Evolutionary conservation across 2,329 filamentous ascomycete species (phyloP), one percentile per base, ranked within the genome.

Genomic region (Fusarium sublunatum): DNA sequence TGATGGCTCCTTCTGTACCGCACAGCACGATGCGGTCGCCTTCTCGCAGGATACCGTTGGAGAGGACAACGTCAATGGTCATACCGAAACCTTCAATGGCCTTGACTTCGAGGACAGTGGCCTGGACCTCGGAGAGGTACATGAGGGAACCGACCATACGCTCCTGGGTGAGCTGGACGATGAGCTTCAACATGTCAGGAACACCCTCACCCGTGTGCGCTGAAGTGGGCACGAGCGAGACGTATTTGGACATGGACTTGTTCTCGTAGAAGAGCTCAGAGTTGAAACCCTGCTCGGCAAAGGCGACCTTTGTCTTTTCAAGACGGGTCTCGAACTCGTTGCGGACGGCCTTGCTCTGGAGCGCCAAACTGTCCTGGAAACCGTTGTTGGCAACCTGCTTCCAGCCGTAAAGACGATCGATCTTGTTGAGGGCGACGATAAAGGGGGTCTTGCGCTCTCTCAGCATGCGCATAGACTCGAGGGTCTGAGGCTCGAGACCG

Each of bases 181-280:
- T 91, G 59, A 99, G 88, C 86, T 97, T 99, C 72, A 99, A 83
- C 93, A 99, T 94, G 77, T 99, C 95, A 24, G 95, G 95, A 68
- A 99, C 94, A 88, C 95, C 95, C 81, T 99, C 95, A 71, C 95
- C 96, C n/a, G 95, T 98, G 78, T 97, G 92, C 13, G 96, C 96
- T 4, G 95, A 98, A 5, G 96, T 99, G 36, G 95, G 95, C 48
- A 97, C 92, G 58, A 99, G 85, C n/a, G 95, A 99, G 56, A 99
- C 95, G 72, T 89, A 91, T 75, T 89, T 91, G 61, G 93, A 88
- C 92, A 98, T 94, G 62, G 91, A 96, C 83, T 96, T 97, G 84
- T 99, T 99, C 81, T 98, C 91, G 81, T 91, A 97, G 83, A 90
- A 98, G 46, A 99, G 83, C 79, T 98, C 94, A 3, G 95, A 89